Percentiles rank a stretch among this genome's conserved stretches.
These are phyloP conservation scores for Cercophora sp. DNA, from an alignment of 495 filamentous ascomycete species.

Conservation along the genomic window DNA sequence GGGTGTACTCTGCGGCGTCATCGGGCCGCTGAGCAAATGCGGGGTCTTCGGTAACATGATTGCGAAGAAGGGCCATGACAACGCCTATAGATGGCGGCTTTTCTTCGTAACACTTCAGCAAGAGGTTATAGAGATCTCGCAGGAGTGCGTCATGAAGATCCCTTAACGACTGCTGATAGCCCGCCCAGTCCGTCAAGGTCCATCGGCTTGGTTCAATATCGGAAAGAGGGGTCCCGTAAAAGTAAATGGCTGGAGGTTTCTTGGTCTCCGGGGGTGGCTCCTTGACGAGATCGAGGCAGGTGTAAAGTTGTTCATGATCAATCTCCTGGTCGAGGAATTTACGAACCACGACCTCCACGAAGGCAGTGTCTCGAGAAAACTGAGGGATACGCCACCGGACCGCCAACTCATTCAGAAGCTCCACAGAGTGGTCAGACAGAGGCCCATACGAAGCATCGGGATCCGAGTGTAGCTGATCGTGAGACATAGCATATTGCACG, in stretches of 20 bases:
- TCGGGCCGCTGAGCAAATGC: slow-evolving; percentile 65
- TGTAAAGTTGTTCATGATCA: slow-evolving; percentile 72
- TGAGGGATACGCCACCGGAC: slow-evolving; percentile 87
- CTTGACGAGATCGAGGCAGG: slow-evolving; percentile 77
- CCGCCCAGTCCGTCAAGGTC: slow-evolving; percentile 73
- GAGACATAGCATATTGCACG: slow-evolving; percentile 66
- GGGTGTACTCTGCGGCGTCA: slow-evolving; percentile 63
- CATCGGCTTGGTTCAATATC: slow-evolving; percentile 55
- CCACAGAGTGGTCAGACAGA: slow-evolving; percentile 75
- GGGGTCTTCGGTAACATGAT: slow-evolving; percentile 76
- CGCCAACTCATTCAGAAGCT: slow-evolving; percentile 80
- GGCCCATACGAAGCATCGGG: slow-evolving; percentile 53
- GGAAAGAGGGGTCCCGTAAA: slow-evolving; percentile 36
- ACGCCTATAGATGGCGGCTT: slow-evolving; percentile 76
- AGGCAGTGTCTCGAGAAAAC: slow-evolving; percentile 73
- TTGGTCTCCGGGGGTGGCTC: slow-evolving; percentile 55
- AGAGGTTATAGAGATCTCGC: slow-evolving; percentile 78
- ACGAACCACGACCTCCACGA: slow-evolving; percentile 78
- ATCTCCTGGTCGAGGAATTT: slow-evolving; percentile 88
- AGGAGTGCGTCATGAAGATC: slow-evolving; percentile 77
- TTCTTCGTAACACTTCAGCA: slow-evolving; percentile 84
- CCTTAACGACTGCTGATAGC: slow-evolving; percentile 70
- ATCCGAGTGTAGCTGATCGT: slow-evolving; percentile 49
- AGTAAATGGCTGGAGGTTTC: slow-evolving; percentile 44
- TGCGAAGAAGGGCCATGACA: slow-evolving; percentile 76